Conservation (phyloP, 208 protist genomes). For the Acanthamoeba triangularis region DNA sequence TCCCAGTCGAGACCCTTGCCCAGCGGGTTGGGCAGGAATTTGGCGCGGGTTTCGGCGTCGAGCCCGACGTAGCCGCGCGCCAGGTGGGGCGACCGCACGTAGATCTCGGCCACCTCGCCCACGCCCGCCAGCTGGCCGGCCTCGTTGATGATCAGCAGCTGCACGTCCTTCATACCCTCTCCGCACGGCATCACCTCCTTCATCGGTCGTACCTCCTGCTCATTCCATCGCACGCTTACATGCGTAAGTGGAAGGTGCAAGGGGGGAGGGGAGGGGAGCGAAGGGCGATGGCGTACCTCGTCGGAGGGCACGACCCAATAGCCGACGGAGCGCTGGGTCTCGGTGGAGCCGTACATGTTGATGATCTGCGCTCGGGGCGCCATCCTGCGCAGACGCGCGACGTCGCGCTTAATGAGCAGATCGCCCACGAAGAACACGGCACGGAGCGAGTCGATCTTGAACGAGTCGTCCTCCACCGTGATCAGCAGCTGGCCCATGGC, state of each 20-base stretch:
- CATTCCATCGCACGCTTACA: not conserved
- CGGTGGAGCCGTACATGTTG: constrained; percentile 91
- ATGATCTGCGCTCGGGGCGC: constrained; percentile 86
- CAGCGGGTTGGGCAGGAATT: constrained; percentile 88
- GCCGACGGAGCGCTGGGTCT: constrained; percentile 87
- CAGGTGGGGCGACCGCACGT: constrained; percentile 82
- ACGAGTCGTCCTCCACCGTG: constrained; percentile 52
- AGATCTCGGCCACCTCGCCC: constrained; percentile 87
- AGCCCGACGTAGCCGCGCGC: constrained; percentile 85
- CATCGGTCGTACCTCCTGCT: constrained; percentile 69
- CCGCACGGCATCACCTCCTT: constrained; percentile 87
- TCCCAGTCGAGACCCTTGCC: constrained; percentile 35
- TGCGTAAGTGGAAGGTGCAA: not conserved
- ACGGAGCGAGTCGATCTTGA: constrained; percentile 81
- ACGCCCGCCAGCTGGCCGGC: constrained; percentile 77
- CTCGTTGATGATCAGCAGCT: constrained; percentile 84
- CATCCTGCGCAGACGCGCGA: constrained; percentile 79
- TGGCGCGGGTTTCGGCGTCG: constrained; percentile 78
- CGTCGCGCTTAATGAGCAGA: constrained; percentile 88
- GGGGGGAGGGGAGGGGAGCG: too few relatives aligned
- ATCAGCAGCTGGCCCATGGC: constrained; percentile 89
- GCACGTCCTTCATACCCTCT: constrained; percentile 86
- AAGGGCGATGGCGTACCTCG: not conserved
- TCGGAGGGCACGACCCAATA: constrained; percentile 81
- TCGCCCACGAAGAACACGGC: constrained; percentile 89